Evolutionary conservation across 2,329 filamentous ascomycete species (phyloP).

Genomic region (Monilinia aucupariae): DNA sequence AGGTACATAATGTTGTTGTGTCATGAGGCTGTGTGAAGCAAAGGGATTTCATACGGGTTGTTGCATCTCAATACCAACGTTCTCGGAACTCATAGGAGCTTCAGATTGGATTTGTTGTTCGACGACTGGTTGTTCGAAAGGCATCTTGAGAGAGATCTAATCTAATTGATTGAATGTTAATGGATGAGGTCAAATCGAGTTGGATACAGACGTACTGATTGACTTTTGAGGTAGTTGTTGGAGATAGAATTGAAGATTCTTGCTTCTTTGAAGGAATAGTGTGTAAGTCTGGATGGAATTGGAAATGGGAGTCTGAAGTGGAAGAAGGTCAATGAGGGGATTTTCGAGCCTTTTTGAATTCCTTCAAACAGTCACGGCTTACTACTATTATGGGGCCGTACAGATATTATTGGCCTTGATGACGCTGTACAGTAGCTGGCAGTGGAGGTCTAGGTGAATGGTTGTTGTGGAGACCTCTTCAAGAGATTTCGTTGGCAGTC

Average conservation of each 20-base stretch:
- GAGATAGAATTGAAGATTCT: not conserved
- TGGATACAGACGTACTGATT: not conserved
- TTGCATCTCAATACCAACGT: slow-evolving; percentile 23
- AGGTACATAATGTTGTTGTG: not conserved
- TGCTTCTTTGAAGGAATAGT: not conserved
- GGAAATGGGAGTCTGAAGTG: not conserved
- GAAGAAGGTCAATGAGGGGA: not conserved
- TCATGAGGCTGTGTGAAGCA: not conserved
- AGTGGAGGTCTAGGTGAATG: slow-evolving; percentile 3
- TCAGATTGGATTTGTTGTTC: slow-evolving; percentile 31
- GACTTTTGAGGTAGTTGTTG: not conserved
- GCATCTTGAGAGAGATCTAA: slow-evolving; percentile 24
- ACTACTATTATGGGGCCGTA: not conserved
- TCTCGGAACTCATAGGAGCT: slow-evolving; percentile 29
- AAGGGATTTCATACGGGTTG: slow-evolving; percentile 29
- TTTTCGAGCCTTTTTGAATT: slow-evolving; percentile 6
- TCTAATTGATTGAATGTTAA: not conserved
- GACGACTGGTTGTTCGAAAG: slow-evolving; percentile 27
- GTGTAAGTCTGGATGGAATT: not conserved
- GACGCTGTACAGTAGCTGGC: slow-evolving; percentile 1
- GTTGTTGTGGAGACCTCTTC: slow-evolving; percentile 5
- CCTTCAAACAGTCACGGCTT: not conserved
- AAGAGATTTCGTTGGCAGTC: slow-evolving; percentile 7
- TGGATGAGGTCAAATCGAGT: too few relatives aligned
- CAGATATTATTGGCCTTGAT: not conserved